Evolutionary conservation across 2,329 filamentous ascomycete genomes (phyloP).

Genomic region (Mycosphaerella sp.): DNA sequence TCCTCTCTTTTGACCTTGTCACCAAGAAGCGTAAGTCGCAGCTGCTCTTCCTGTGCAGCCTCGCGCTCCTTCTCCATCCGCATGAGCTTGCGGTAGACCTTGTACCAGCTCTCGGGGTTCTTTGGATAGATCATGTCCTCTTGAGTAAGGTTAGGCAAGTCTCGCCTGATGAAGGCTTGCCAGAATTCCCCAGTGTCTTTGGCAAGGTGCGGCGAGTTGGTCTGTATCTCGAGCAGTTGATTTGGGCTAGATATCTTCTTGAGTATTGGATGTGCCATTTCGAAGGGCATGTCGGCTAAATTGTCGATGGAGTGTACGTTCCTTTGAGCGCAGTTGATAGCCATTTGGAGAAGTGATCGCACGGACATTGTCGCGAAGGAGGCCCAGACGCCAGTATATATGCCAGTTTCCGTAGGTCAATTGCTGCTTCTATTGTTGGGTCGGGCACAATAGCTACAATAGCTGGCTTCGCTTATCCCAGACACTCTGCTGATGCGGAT

Average conservation of each 20-base stretch:
- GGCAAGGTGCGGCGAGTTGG: conserved; percentile 68
- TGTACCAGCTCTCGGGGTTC: conserved; percentile 66
- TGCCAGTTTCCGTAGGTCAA: conserved; percentile 1
- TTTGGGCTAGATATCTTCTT: conserved; percentile 63
- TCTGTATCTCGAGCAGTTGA: conserved; percentile 67
- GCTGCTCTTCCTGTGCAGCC: conserved; percentile 29
- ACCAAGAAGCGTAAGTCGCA: conserved; percentile 52
- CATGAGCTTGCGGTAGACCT: conserved; percentile 57
- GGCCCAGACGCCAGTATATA: conserved; percentile 3
- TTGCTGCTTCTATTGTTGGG: conserved; percentile 2
- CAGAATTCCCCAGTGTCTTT: conserved; percentile 67
- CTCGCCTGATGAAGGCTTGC: conserved; percentile 68
- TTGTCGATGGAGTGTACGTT: conserved; percentile 52
- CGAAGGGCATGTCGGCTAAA: conserved; percentile 65
- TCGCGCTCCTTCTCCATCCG: conserved; percentile 37
- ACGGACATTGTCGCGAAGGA: conserved; percentile 25
- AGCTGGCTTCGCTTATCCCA: neutral
- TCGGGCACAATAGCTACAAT: conserved; percentile 3
- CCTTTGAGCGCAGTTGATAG: conserved; percentile 37
- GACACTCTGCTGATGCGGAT: conserved; percentile 2
- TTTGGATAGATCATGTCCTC: conserved; percentile 55
- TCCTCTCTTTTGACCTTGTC: conserved; percentile 54
- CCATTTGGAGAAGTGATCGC: conserved; percentile 37
- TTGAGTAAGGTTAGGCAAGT: conserved; percentile 61
- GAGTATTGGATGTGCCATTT: conserved; percentile 62